A percentile compares a stretch with the other conserved stretches of the same genome.
Evolutionary conservation across 106 monocot species (phyloP).

Genomic region (Alisma plantagoaquatica): DNA sequence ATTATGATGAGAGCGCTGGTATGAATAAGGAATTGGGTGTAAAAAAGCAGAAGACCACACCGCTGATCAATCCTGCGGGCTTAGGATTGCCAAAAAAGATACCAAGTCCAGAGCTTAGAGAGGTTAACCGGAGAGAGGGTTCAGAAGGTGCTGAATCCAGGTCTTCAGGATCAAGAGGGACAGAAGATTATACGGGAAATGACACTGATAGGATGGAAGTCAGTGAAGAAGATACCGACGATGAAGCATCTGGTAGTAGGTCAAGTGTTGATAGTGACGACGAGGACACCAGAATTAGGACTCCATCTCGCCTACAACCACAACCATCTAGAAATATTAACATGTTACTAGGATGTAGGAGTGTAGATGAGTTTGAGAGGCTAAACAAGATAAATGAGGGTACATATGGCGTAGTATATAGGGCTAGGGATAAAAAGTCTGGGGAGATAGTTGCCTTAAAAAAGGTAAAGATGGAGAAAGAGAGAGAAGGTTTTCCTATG

Average conservation of each 20-base stretch:
- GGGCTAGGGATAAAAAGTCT: slow-evolving; percentile 72
- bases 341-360: slow-evolving; percentile 82
- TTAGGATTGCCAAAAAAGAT: slow-evolving; percentile 14
- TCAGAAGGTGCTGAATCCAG: slow-evolving; percentile 29
- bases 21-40: slow-evolving; percentile 29
- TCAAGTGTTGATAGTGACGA: slow-evolving; percentile 27
- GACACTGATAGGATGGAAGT: slow-evolving; percentile 27
- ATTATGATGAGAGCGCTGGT: too few relatives aligned
- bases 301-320: slow-evolving; percentile 15
- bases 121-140: slow-evolving; percentile 27
- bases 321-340: slow-evolving; percentile 56
- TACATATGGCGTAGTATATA: slow-evolving; percentile 89
- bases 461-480: slow-evolving; percentile 92
- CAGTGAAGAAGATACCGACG: slow-evolving; percentile 14
- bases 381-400: slow-evolving; percentile 85
- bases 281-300: slow-evolving; percentile 10
- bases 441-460: slow-evolving; percentile 80
- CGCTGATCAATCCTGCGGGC: neutral
- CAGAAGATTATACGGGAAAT: slow-evolving; percentile 17
- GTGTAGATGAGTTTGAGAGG: slow-evolving; percentile 84
- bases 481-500: slow-evolving; percentile 88
- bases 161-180: slow-evolving; percentile 30
- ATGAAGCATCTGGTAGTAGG: neutral
- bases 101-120: slow-evolving; percentile 50
- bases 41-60: slow-evolving; percentile 19